Conservation (phyloP, 768 basidiomycete species). For the Auricularia sp. region DNA sequence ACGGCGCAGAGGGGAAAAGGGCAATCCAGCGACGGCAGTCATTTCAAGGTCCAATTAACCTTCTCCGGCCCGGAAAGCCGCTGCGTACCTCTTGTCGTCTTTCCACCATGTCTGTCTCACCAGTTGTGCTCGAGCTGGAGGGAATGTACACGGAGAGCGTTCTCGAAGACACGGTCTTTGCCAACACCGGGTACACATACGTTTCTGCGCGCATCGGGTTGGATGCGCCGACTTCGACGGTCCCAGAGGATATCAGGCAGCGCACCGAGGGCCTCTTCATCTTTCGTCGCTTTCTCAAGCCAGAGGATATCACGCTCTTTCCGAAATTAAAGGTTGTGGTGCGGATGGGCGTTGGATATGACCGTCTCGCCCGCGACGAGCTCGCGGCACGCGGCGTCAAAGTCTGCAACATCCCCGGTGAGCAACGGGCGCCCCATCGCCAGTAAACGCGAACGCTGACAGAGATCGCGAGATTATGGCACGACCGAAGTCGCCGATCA, state of each 20-base stretch:
- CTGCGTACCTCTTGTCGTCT: not conserved
- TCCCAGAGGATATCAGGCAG: constrained; percentile 5
- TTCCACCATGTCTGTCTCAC: not conserved
- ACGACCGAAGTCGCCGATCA: constrained; percentile 17
- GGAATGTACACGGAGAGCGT: not conserved
- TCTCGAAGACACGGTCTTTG: not conserved
- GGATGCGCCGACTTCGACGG: not conserved
- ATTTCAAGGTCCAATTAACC: too few relatives aligned
- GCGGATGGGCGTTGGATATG: constrained; percentile 13
- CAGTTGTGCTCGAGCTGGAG: not conserved
- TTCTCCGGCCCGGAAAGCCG: too few relatives aligned
- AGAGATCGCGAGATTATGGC: constrained; percentile 11
- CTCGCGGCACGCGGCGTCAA: constrained; percentile 9
- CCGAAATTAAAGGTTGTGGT: constrained; percentile 13
- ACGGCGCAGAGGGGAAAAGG: too few relatives aligned
- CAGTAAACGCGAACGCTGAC: not conserved
- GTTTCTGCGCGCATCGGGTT: not conserved
- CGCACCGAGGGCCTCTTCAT: constrained; percentile 11
- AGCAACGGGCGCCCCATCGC: not conserved
- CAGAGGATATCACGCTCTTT: constrained; percentile 9
- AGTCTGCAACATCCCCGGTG: constrained; percentile 15
- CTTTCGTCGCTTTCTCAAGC: constrained; percentile 7
- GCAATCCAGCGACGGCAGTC: too few relatives aligned
- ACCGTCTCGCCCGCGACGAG: constrained; percentile 12
- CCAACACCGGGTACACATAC: not conserved